phyloP scores from a whole-genome alignment of 2,329 filamentous ascomycete species.

The Curvularia sp. region DNA sequence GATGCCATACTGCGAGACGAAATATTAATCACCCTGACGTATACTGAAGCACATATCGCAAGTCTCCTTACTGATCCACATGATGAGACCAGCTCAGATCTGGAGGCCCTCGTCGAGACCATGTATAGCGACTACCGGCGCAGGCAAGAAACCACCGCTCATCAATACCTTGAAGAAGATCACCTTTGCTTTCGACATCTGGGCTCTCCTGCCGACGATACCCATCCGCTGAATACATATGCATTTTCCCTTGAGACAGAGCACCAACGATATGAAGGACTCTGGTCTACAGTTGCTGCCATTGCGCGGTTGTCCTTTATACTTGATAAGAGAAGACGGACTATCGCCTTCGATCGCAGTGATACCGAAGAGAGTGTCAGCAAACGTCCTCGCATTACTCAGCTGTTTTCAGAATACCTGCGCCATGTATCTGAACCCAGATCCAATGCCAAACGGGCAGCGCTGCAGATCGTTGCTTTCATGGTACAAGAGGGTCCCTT shows the following conservation, averaged over 20 bases:
- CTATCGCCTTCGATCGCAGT: conserved; percentile 24
- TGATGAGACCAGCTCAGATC: conserved; percentile 39
- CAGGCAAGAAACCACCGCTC: conserved; percentile 62
- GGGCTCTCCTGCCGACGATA: conserved; percentile 42
- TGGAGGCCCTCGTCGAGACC: conserved; percentile 72
- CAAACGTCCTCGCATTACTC: conserved; percentile 50
- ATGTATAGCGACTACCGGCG: conserved; percentile 81
- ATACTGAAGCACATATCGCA: conserved; percentile 57
- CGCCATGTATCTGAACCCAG: conserved; percentile 47
- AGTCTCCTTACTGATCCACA: conserved; percentile 38
- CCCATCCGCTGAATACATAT: conserved; percentile 38
- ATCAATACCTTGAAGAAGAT: conserved; percentile 69
- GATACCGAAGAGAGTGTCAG: conserved; percentile 28
- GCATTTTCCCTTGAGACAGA: conserved; percentile 47
- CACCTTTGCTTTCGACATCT: conserved; percentile 65
- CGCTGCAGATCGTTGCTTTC: conserved; percentile 63
- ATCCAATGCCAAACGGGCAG: conserved; percentile 53
- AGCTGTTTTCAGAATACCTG: conserved; percentile 51
- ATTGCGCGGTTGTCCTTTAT: conserved; percentile 50
- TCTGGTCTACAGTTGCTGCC: conserved; percentile 50
- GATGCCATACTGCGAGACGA: conserved; percentile 69
- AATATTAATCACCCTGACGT: conserved; percentile 74
- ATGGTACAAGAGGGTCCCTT: conserved; percentile 49
- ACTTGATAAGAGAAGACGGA: conserved; percentile 40
- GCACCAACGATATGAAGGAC: conserved; percentile 37